Base-by-base conservation (phyloP, 1,139 yeast genomes). In the Yamadazyma kanchanaburiensis region DNA sequence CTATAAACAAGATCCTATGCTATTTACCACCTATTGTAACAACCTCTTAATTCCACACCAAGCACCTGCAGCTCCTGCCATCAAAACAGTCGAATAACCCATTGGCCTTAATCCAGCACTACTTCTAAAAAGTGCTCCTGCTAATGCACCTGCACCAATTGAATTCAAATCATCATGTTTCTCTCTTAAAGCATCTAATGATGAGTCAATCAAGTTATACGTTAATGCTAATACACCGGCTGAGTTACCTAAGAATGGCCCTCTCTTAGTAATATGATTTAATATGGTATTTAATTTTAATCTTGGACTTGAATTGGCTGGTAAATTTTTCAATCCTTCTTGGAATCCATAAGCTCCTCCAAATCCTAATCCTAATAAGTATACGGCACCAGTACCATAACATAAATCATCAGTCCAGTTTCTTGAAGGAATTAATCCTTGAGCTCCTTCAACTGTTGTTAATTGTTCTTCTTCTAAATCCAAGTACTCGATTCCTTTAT, bases 371-470 rank as follows among this genome's bases (percentile, higher is more conserved):
- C 91, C 95, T 26, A 83, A 49, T 47, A 91, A 70, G 57, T 91
- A 91, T 28, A 88, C 89, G 9, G 96, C 80, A 58, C 98, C 98
- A 9, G 98, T 85, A 47, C 98, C 98, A 61, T 94, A 91, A 73
- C 96, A 88, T 43, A 91, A 72, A 60, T 91, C 97, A 57, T 91
- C 98, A 11, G 89, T 76, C 95, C 96, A 91, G 49, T 94, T 95
- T 64, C 96, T 82, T 22, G 94, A 84, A 22, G 98, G 96, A 45
- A 91, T 75, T 37, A 91, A 60, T 37, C 96, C 95, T 53, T 85
- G 86, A 1, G 95, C 77, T 24, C 96, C 96, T 50, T 88, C 94
- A 48, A 85, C 63, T 13, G 75, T 63, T 31, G 78, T 76, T 42
- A 88, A 65, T 43, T 80, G 71, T 48, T 73, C 77, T 49, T 85